Base-by-base conservation (phyloP, 2,329 filamentous ascomycete species). In the Scedosporium apiospermum region DNA sequence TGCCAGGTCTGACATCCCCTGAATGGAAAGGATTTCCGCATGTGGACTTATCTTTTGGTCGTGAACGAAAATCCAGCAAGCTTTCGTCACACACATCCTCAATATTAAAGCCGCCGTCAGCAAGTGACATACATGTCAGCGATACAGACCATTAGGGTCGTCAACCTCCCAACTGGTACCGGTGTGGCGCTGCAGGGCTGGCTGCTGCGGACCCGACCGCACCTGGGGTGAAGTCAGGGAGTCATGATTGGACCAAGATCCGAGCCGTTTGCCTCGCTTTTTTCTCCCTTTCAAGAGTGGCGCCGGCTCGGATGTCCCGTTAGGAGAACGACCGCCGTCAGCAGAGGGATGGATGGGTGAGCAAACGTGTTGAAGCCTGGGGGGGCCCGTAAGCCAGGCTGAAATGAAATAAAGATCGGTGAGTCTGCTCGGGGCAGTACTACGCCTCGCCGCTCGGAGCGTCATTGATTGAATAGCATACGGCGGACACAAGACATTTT, bases 151-250 rank as follows among this genome's bases (percentile, higher is more conserved):
- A 21, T 21, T 21, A 21, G 44, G 10, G 34, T 14, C 10, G 34
- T 14, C 10, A 14, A 14, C 34, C 34, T 58, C 57, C n/a, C 12
- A 41, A 41, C 42, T 14, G 30, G 30, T 14, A 44, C 1, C 26
- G 59, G n/a, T 34, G 44, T 61, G 59, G 59, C 59, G 59, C 21
- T 34, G 59, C 44, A 38, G 26, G 59, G 44, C 59, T 61, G 21
- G 59, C 59, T 61, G 59, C 21, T 23, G 18, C 21, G 51, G 51
- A 55, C 9, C 51, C 21, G 30, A 55, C n/a, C 51, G 23, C 23
- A 55, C 23, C 51, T 5, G 18, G 51, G 9, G 12, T 55, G 51
- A 27, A 26, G 51, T 55, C 23, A 12, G 12, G 51, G 23, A 10
- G 5, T 6, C 18, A 16, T 55, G 51, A 55, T 55, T 55, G 51